Evolutionary conservation across 768 basidiomycete genomes (phyloP), one percentile per base, ranked within the genome.

Genomic region (Kondoa malvinella): DNA sequence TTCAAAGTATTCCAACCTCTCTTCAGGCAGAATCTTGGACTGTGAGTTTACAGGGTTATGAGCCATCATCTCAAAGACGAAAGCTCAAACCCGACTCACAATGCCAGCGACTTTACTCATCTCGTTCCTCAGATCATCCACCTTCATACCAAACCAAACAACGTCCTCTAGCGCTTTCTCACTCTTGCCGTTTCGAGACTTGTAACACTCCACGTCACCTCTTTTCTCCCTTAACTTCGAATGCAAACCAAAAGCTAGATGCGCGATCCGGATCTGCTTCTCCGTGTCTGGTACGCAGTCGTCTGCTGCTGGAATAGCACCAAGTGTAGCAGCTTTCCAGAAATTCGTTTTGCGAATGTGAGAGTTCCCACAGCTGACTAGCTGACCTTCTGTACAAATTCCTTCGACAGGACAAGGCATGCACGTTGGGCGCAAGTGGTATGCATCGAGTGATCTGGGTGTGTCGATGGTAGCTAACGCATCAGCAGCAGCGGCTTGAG

Each of bases 361-460:
- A 63, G 78, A 78, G 27, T 71, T 72, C 25, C 71, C 73, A 69
- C 79, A 80, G 15, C 72, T 67, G 27, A 73, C 29, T 31, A 80
- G 66, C 8, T 72, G 15, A 0, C 77, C 77, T 15, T 73, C 70
- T 12, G 63, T 25, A 68, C 79, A 80, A 15, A 69, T 56, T 1
- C 76, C 79, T 66, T 79, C 78, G 1, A 71, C 64, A 0, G 79
- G 79, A 68, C 79, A 80, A 29, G 78, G 72, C 1, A 76, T 74
- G 69, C 79, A 80, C 1, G 71, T 65, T 1, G 71, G 68, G 0
- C 71, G 70, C 8, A 71, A 61, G n/a, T 34, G 4, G 17, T 29
- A 3, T 1, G 57, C 1, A 58, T 66, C 57, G 58, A 61, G 33
- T 2, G 58, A 0, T 12, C 67, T 31, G 2, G 77, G 76, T 12